These are phyloP conservation scores for Areca catechu DNA, from an alignment of 176 grass and related monocot genomes.

Conservation along the genomic window DNA sequence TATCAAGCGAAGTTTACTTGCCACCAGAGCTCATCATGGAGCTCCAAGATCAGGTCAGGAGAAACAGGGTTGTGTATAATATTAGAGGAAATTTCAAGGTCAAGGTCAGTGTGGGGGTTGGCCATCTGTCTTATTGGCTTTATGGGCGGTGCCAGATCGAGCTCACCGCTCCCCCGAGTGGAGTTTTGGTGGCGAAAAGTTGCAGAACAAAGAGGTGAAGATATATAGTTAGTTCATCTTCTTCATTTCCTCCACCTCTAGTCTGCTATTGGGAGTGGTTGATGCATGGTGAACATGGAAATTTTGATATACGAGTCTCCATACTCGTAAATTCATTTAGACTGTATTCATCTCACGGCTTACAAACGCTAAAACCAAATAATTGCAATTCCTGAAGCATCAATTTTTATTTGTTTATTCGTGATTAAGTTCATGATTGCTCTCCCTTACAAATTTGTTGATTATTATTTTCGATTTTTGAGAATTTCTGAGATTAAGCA, in stretches of 20 bases:
- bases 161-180: slow-evolving; percentile 71
- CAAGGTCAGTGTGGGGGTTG: slow-evolving; percentile 45
- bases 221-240: not conserved
- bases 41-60: slow-evolving; percentile 61
- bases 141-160: slow-evolving; percentile 48
- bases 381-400: too few species aligned
- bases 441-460: too few species aligned
- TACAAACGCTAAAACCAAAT: too few species aligned
- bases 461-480: too few species aligned
- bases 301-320: too few species aligned
- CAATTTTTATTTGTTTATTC: too few species aligned
- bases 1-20: slow-evolving; percentile 67
- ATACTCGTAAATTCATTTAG: too few species aligned
- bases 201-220: slow-evolving; percentile 48
- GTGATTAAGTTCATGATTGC: too few species aligned
- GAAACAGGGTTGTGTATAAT: slow-evolving; percentile 56
- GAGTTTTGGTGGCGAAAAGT: slow-evolving; percentile 53
- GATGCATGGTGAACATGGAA: too few species aligned
- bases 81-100: slow-evolving; percentile 67
- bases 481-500: too few species aligned
- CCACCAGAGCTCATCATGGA: slow-evolving; percentile 49
- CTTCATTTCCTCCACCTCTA: not conserved
- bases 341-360: too few species aligned
- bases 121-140: slow-evolving; percentile 62
- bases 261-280: too few species aligned